A percentile compares a stretch with the other conserved stretches of the same genome.
phyloP scores from a whole-genome alignment of 2,329 filamentous ascomycete genomes.

The Knufia fluminis region DNA sequence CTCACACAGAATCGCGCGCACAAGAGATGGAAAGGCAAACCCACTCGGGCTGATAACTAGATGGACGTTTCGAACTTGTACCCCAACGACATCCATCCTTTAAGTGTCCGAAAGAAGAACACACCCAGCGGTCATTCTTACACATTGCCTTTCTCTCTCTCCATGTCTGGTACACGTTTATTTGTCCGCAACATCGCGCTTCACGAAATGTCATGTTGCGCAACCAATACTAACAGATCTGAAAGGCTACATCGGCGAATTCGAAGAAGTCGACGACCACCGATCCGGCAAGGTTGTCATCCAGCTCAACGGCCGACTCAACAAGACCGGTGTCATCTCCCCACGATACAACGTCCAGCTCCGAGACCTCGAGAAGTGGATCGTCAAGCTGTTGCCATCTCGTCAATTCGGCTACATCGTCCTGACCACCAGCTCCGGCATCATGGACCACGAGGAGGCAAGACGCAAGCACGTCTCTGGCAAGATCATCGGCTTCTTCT shows the following conservation, averaged over 20 bases:
- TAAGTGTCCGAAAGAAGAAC: conserved; percentile 98
- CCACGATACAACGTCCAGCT: conserved; percentile 99
- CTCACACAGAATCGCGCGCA: background rate
- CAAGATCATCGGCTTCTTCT: conserved; percentile 99
- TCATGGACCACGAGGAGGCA: conserved; percentile 99
- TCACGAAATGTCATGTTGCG: no score
- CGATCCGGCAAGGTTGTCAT: conserved; percentile 99
- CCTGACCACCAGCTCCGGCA: conserved; percentile 96
- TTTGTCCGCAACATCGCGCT: conserved; percentile 66
- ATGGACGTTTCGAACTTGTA: conserved; percentile 67
- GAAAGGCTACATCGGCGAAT: conserved; percentile 96
- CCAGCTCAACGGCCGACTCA: conserved; percentile 97
- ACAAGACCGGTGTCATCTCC: conserved; percentile 99
- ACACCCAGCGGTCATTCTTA: conserved; percentile 73
- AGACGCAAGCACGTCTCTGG: conserved; percentile 97
- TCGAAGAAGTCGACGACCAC: conserved; percentile 99
- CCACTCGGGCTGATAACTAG: conserved; percentile 99
- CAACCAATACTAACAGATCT: conserved; percentile 41
- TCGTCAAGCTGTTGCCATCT: conserved; percentile 94
- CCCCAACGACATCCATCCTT: conserved; percentile 90
- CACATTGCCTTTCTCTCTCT: conserved; percentile 59
- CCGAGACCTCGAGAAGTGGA: conserved; percentile 97
- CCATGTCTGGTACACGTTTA: conserved; percentile 84
- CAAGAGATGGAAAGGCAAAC: conserved; percentile 15
- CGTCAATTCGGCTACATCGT: conserved; percentile 99